Base-by-base conservation (phyloP, 768 basidiomycete species). In the Pholiota conissans region DNA sequence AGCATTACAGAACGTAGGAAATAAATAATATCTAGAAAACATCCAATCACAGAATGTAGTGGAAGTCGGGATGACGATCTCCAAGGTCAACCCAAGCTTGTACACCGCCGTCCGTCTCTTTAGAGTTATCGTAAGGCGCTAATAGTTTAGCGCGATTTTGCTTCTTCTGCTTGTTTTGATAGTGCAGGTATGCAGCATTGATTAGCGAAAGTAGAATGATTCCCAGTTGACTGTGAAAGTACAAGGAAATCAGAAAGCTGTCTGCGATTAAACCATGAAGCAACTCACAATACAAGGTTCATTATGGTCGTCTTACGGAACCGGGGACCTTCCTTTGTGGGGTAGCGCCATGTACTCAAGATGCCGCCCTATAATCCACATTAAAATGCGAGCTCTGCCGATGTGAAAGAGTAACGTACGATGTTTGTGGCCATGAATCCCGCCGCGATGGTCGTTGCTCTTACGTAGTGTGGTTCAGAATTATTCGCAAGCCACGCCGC, bases 401-500 rank as follows among this genome's bases (percentile, higher is more conserved):
- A 30, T 16, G 54, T 16, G 6, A 42, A 13, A 22, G 20, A 20
- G 5, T 22, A 13, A 65, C 71, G 53, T 56, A 73, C 74, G 39
- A 63, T 60, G 49, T 74, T 75, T 28, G 74, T 73, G 2, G 71
- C 74, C 35, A 74, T 66, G 55, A 74, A 73, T 7, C 70, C 73
- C 5, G 68, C 34, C 7, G 73, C 73, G 49, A 74, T 72, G 55
- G 70, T 73, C 3, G 72, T 72, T 8, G 74, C 74, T 56, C 74
- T 64, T 11, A 73, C 69, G 59, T 67, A 76, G 59, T 74, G 66
- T 2, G 73, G 73, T 37, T 74, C 74, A n/a, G 72, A 73, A 47
- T 76, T 76, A 48, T 76, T 76, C 1, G 73, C 62, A 59, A 74
- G 64, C 74, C 73, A 76, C n/a, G 74, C 73, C 18, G 69, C 64